Base-by-base conservation (phyloP, 192 early-diverging fungal genomes). In the Coemansia sp. region DNA sequence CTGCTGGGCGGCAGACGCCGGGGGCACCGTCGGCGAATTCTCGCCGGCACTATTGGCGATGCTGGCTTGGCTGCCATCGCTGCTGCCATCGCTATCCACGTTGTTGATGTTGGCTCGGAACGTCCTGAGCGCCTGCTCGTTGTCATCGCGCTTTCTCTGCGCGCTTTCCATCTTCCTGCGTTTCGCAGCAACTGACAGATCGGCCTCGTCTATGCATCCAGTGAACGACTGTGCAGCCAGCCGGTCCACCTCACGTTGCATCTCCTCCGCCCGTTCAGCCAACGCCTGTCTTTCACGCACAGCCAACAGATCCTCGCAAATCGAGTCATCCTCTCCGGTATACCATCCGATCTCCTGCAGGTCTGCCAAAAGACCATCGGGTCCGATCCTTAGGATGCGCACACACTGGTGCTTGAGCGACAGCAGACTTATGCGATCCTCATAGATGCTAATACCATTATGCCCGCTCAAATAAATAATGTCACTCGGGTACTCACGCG, bases 311-410 rank as follows among this genome's bases (percentile, higher is more conserved):
- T 78, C 72, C 39, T 83, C 81, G 35, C 54, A 74, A 15, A 74
- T 66, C 4, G 65, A 67, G 54, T 84, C 82, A 52, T 76, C 82
- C 43, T 79, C 70, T 1, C 69, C 38, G 2, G 82, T 74, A 41
- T 79, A 75, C 82, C 82, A 84, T 28, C 82, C 82, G 51, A 84
- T 73, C 34, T 84, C 82, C n/a, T 71, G 73, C 57, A 73, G 22
- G 34, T 75, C 66, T 2, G 61, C 43, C 51, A 84, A 65, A 5
- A 32, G 51, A 38, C 82, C 82, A 36, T 76, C 58, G 18, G 36
- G 34, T 8, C 51, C 66, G 15, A 84, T 68, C 39, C 72, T 73
- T 59, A 79, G 37, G n/a, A 84, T 48, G 2, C 74, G 65, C 68
- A 84, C 34, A 57, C 82, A 84, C 71, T 84, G 82, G 68, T 79